These are phyloP conservation scores for Coccomyxa subellipsoidea DNA, from an alignment of 163 green algal species.

Conservation along the genomic window DNA sequence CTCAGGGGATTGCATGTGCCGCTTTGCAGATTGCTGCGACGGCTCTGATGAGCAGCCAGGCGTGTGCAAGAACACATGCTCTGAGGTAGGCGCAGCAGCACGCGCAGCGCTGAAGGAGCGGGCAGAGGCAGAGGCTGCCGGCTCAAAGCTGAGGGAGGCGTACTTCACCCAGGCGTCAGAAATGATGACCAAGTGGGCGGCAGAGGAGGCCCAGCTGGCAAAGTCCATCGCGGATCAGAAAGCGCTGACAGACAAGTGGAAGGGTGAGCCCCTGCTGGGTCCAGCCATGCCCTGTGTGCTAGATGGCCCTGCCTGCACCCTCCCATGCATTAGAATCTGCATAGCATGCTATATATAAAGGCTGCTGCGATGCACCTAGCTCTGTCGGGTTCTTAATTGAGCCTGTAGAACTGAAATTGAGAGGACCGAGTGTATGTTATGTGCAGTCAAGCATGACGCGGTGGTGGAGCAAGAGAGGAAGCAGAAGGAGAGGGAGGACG, in stretches of 20 bases:
- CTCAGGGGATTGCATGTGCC: too few species aligned
- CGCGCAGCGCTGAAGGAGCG: slow-evolving; percentile 43
- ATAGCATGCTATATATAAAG: too few species aligned
- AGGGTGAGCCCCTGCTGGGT: background rate
- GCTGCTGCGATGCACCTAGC: background rate
- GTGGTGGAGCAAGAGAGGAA: slow-evolving; percentile 15
- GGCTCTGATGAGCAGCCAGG: slow-evolving; percentile 76
- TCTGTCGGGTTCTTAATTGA: background rate
- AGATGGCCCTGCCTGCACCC: too few species aligned
- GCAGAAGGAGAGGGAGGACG: background rate
- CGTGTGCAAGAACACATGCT: slow-evolving; percentile 72
- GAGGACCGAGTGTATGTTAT: background rate
- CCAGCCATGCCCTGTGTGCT: too few species aligned
- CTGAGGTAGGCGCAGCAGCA: slow-evolving; percentile 47
- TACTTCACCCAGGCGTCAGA: slow-evolving; percentile 23
- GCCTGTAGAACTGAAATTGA: too few species aligned
- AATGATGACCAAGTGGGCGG: slow-evolving; percentile 4
- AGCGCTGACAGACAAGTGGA: background rate
- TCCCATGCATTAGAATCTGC: too few species aligned
- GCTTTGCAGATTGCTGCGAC: slow-evolving; percentile 89
- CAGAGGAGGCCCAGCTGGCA: slow-evolving; percentile 8
- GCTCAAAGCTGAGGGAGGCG: slow-evolving; percentile 9
- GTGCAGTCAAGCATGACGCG: slow-evolving; percentile 11
- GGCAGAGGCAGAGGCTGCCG: slow-evolving; percentile 28
- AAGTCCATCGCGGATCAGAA: background rate